Conservation (phyloP, 2,329 filamentous ascomycete species). For the Biscogniauxia marginata region DNA sequence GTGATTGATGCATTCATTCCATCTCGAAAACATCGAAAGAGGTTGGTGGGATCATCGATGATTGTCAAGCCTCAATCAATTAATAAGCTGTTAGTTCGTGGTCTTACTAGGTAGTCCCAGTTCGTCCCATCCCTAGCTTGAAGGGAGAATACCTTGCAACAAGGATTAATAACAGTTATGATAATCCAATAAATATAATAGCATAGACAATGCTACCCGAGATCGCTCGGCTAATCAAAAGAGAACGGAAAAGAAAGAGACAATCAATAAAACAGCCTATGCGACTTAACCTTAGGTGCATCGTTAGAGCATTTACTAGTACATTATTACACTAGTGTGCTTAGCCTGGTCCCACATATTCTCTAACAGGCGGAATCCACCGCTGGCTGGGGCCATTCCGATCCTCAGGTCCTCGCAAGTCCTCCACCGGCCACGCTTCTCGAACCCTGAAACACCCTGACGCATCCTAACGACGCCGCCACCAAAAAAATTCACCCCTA, state of each 20-base stretch:
- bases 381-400: background rate
- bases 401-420: background rate
- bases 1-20: background rate
- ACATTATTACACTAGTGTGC: background rate
- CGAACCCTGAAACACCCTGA: constrained; percentile 7
- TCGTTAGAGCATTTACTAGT: background rate
- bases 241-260: background rate
- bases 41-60: background rate
- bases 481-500: background rate
- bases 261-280: background rate
- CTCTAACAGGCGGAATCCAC: constrained; percentile 1
- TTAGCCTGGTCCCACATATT: background rate
- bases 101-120: too few relatives aligned
- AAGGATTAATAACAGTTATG: background rate
- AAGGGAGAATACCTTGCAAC: background rate
- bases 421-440: background rate
- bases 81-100: too few relatives aligned
- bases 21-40: background rate
- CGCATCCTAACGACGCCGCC: constrained; percentile 1
- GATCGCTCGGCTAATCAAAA: background rate
- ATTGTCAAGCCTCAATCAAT: background rate
- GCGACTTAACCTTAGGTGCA: background rate
- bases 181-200: background rate
- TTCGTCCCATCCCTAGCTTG: background rate
- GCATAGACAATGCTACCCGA: background rate